A percentile compares a stretch with the other conserved stretches of the same genome.
Conservation (phyloP, 164 flowering plant species). For the Nymphaea thermarum region DNA sequence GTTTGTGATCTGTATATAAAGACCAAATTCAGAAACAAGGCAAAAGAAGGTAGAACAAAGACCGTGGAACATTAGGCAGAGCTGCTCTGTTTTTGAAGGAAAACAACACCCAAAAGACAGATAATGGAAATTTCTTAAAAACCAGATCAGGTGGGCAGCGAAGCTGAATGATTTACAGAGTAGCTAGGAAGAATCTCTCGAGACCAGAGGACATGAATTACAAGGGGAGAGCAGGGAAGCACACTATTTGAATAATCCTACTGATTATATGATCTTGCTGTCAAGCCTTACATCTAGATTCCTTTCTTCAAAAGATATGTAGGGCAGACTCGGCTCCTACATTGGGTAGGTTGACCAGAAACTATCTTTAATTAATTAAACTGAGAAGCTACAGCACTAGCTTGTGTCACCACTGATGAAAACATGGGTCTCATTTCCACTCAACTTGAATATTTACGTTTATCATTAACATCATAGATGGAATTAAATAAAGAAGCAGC, state of each 20-base stretch:
- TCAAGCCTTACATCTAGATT: neutral
- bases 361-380: neutral
- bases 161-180: too few relatives aligned
- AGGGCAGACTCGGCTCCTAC: neutral
- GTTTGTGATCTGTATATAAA: too few relatives aligned
- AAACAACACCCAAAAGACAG: neutral
- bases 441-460: too few relatives aligned
- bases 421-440: too few relatives aligned
- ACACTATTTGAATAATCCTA: neutral
- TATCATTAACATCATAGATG: too few relatives aligned
- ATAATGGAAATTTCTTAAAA: neutral
- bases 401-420: neutral
- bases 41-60: too few relatives aligned
- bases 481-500: too few relatives aligned
- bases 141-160: neutral
- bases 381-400: neutral
- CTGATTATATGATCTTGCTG: neutral
- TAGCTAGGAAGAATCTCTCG: neutral
- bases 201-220: neutral
- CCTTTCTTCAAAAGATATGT: neutral
- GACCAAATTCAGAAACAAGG: too few relatives aligned
- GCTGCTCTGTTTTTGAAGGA: neutral
- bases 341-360: neutral
- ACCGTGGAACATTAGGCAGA: neutral
- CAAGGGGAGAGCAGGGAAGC: neutral